These are phyloP conservation scores for Madurella mycetomatis DNA, from an alignment of 2,329 filamentous ascomycete species.

Conservation along the genomic window DNA sequence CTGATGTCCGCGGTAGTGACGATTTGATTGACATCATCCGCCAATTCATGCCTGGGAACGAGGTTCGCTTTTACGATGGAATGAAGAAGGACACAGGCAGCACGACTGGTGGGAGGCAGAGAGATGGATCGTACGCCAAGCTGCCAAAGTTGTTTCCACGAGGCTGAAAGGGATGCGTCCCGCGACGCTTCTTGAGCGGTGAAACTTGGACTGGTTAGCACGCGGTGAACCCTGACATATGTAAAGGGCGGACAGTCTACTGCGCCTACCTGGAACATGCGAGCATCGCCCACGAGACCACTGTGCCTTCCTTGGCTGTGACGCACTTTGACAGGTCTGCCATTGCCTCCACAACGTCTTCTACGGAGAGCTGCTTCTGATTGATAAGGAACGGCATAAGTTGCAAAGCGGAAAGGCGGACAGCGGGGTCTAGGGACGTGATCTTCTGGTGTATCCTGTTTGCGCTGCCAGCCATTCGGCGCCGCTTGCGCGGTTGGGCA, in stretches of 20 bases:
- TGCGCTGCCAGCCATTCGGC: constrained; percentile 39
- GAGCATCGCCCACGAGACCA: constrained; percentile 79
- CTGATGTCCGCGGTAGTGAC: constrained; percentile 74
- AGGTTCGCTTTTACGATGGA: constrained; percentile 62
- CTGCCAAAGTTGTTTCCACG: constrained; percentile 75
- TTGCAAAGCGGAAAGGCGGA: constrained; percentile 52
- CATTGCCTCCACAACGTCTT: constrained; percentile 54
- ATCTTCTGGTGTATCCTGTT: constrained; percentile 48
- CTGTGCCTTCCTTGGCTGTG: constrained; percentile 62
- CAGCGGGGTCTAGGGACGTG: constrained; percentile 39
- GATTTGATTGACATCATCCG: constrained; percentile 67
- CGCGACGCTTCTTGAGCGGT: constrained; percentile 40
- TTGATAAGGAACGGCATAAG: constrained; percentile 54
- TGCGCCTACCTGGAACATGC: constrained; percentile 67
- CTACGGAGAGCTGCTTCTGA: constrained; percentile 40
- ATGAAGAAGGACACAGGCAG: constrained; percentile 70
- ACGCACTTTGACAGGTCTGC: constrained; percentile 55
- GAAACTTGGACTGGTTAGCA: constrained; percentile 36
- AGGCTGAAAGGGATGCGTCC: constrained; percentile 37
- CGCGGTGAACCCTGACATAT: too few species aligned
- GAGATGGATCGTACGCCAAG: constrained; percentile 66
- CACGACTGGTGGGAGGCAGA: constrained; percentile 66
- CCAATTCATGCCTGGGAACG: constrained; percentile 62
- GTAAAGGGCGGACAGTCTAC: neutral
- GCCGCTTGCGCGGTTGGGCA: constrained; percentile 51